Evolutionary conservation across 768 basidiomycete species (phyloP).

Genomic region (Mycena crocata): DNA sequence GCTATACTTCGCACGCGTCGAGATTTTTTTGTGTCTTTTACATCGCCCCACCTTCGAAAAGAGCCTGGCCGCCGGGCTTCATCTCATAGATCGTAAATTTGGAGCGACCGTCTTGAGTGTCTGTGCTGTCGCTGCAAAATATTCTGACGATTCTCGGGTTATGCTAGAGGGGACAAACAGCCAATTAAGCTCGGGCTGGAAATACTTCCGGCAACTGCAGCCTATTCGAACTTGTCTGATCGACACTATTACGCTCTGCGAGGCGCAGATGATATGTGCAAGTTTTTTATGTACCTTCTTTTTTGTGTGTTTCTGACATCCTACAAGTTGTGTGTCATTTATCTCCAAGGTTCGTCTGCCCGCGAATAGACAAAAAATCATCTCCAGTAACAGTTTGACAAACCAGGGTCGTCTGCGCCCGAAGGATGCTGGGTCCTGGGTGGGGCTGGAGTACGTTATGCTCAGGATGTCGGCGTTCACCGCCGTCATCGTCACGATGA

Average conservation of each 20-base stretch:
- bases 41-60: conserved; percentile 63
- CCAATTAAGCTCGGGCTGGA: conserved; percentile 54
- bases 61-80: conserved; percentile 49
- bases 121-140: conserved; percentile 63
- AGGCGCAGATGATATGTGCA: conserved; percentile 65
- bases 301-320: background rate
- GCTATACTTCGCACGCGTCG: conserved; percentile 58
- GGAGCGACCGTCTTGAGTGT: conserved; percentile 59
- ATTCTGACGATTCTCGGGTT: conserved; percentile 54
- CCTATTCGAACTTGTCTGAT: conserved; percentile 61
- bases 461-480: conserved; percentile 71
- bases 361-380: too few relatives aligned
- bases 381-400: too few relatives aligned
- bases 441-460: conserved; percentile 69
- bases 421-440: conserved; percentile 64
- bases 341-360: conserved; percentile 55
- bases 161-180: conserved; percentile 35
- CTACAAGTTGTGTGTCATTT: conserved; percentile 51
- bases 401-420: conserved; percentile 56
- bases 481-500: conserved; percentile 46
- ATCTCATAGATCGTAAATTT: conserved; percentile 55
- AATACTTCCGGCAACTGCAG: conserved; percentile 59
- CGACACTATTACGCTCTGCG: conserved; percentile 62
- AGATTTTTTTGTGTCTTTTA: conserved; percentile 57
- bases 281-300: conserved; percentile 9